Evolutionary conservation across 768 basidiomycete species (phyloP).

Genomic region (Mycena epipterygia): DNA sequence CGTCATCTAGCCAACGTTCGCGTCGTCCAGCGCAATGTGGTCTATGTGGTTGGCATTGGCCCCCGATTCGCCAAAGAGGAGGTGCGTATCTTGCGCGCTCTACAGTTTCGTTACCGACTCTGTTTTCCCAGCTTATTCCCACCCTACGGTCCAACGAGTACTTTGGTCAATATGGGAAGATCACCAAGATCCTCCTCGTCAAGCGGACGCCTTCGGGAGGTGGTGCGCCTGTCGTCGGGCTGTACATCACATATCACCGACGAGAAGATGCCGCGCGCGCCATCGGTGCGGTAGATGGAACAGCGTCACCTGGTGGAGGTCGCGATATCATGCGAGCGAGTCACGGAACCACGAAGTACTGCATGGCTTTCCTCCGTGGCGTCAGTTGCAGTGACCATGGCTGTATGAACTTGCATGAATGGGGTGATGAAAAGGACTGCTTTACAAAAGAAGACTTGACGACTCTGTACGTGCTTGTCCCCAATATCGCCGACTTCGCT

Average conservation of each 20-base stretch:
- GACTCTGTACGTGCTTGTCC: conserved; percentile 72
- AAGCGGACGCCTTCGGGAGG: conserved; percentile 87
- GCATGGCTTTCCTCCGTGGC: conserved; percentile 93
- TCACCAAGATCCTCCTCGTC: conserved; percentile 92
- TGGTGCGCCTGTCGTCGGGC: conserved; percentile 83
- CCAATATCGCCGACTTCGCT: conserved; percentile 24
- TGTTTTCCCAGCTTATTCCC: conserved; percentile 77
- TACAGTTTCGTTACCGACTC: conserved; percentile 31
- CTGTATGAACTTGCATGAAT: conserved; percentile 97
- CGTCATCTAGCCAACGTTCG: conserved; percentile 93
- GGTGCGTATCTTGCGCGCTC: conserved; percentile 61
- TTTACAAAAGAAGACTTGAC: conserved; percentile 97
- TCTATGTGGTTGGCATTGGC: conserved; percentile 96
- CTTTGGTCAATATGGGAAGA: conserved; percentile 99
- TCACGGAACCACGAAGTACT: conserved; percentile 97
- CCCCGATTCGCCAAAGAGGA: conserved; percentile 96
- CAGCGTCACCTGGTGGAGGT: conserved; percentile 89
- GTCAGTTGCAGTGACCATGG: conserved; percentile 86
- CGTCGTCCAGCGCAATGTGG: conserved; percentile 96
- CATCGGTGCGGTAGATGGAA: conserved; percentile 93
- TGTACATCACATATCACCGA: conserved; percentile 96
- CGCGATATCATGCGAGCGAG: conserved; percentile 93
- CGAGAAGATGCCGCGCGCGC: conserved; percentile 95
- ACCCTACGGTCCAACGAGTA: conserved; percentile 95
- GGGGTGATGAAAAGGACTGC: conserved; percentile 98